Percentiles rank a stretch among this genome's conserved stretches.
These are phyloP conservation scores for Ogataea pini DNA, from an alignment of 805 yeast species.

Conservation along the genomic window DNA sequence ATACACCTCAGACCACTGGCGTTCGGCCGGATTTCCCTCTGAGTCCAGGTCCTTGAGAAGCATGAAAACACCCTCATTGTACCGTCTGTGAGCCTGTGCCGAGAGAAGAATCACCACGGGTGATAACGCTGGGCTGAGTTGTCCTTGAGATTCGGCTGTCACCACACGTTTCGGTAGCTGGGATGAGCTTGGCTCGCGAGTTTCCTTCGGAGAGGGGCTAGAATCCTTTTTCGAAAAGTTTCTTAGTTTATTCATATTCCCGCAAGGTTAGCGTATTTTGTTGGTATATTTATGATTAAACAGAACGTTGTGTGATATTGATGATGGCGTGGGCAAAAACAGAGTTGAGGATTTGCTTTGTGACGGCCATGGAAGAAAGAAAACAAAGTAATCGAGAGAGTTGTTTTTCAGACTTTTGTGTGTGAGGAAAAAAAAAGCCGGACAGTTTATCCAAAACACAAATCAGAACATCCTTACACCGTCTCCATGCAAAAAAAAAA, in stretches of 20 bases:
- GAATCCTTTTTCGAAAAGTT: conserved; percentile 24
- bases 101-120: conserved; percentile 76
- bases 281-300: not conserved
- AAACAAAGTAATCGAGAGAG: not conserved
- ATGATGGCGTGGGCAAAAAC: too few relatives aligned
- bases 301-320: not conserved
- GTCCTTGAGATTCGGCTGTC: conserved; percentile 34
- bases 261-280: not conserved
- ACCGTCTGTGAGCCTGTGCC: conserved; percentile 74
- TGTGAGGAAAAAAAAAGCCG: not conserved
- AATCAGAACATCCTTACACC: not conserved
- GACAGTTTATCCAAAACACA: not conserved
- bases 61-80: conserved; percentile 76
- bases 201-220: conserved; percentile 14
- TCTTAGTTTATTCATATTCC: conserved; percentile 28
- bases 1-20: conserved; percentile 91
- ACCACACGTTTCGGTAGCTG: conserved; percentile 19
- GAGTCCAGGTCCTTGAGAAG: conserved; percentile 70
- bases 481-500: not conserved
- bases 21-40: conserved; percentile 82
- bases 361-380: not conserved
- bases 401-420: not conserved
- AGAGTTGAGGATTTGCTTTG: too few relatives aligned
- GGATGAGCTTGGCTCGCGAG: not conserved
- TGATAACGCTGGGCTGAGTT: conserved; percentile 44